Percentiles rank a stretch among this genome's conserved stretches.
Evolutionary conservation across 805 yeast genomes (phyloP).

Genomic region (Maudiozyma barnettii): DNA sequence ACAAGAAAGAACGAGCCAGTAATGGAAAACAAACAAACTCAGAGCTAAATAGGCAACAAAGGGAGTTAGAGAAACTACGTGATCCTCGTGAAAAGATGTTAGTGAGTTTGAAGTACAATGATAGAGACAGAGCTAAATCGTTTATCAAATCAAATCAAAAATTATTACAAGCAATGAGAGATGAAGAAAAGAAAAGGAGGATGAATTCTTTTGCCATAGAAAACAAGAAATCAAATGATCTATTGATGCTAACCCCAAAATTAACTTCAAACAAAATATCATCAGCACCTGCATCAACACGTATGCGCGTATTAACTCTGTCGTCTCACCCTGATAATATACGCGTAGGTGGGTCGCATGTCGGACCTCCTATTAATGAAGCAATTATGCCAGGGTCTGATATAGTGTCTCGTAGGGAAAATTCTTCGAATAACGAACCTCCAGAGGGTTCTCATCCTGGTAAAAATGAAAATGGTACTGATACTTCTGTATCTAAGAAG

Average conservation of each 20-base stretch:
- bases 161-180: constrained; percentile 25
- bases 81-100: constrained; percentile 28
- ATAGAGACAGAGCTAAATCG: constrained; percentile 24
- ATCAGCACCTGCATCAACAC: neutral
- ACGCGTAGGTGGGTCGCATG: too few relatives aligned
- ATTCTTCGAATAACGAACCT: too few relatives aligned
- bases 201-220: constrained; percentile 14
- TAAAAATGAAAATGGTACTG: too few relatives aligned
- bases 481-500: too few relatives aligned
- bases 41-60: constrained; percentile 15
- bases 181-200: constrained; percentile 26
- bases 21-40: neutral
- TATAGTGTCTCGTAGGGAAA: too few relatives aligned
- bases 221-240: neutral
- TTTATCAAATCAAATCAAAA: constrained; percentile 28
- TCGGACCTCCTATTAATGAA: too few relatives aligned
- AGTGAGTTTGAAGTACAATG: constrained; percentile 29
- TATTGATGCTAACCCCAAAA: neutral
- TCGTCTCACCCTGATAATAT: too few relatives aligned
- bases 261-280: neutral
- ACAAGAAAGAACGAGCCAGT: neutral
- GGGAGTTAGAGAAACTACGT: constrained; percentile 25
- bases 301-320: too few relatives aligned
- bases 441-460: too few relatives aligned
- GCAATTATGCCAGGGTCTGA: too few relatives aligned